Base-by-base conservation (phyloP, 2,329 filamentous ascomycete genomes). In the Daldinia sp. region DNA sequence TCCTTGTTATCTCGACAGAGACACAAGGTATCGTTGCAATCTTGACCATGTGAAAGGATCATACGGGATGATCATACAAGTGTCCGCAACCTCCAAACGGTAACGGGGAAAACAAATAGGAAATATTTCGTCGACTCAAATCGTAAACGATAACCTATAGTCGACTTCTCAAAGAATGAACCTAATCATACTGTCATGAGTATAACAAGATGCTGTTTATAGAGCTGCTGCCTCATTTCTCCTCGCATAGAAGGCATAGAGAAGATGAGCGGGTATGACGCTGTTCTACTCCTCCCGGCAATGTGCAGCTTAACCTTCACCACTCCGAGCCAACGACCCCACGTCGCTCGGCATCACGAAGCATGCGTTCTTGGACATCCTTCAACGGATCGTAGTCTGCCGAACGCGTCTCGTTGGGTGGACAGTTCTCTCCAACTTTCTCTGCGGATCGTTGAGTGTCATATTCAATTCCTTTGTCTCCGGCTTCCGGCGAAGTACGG, bases 361-460 rank as follows among this genome's bases (percentile, higher is more conserved):
- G 72, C 73, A 76, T 77, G 23, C 69, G 74, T 67, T 77, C 70
- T 55, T 76, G 75, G 7, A 78, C 69, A 55, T 77, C 76, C 62
- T 75, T 77, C 44, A 74, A 67, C 23, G 72, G 65, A 51, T 78
- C 76, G 41, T 77, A 75, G 54, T 79, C 77, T 37, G 75, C 65
- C 7, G 77, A 76, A 58, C 72, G 65, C n/a, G 75, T 75, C n/a
- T 74, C 74, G 42, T 72, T 69, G 0, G 82, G 82, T 37, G 82
- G 84, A 26, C 80, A 78, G 70, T 86, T 86, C 77, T 86, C 84
- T 20, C 80, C 79, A 41, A 78, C 78, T 73, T 80, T 83, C 63
- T 82, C 80, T 4, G 75, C 70, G 6, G 71, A 56, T 15, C 72
- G 60, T 26, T 65, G 73, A 37, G 65, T 48, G 12, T 75, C 74